A percentile compares a stretch with the other conserved stretches of the same genome.
These are phyloP conservation scores for Linnemannia hyalina DNA, from an alignment of 192 early-diverging fungal species.

Conservation along the genomic window DNA sequence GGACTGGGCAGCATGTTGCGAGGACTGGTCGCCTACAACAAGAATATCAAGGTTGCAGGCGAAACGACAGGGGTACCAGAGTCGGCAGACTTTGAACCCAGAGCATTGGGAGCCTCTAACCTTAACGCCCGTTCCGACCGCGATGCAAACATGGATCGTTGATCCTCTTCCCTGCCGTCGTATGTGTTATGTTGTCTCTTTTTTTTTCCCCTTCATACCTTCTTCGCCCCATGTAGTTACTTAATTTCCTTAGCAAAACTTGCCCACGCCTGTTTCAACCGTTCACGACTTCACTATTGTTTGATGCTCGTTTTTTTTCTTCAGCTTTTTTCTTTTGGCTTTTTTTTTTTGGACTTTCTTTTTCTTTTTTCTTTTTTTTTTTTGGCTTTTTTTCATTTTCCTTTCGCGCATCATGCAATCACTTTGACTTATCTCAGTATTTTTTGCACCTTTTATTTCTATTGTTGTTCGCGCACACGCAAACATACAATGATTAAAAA, in stretches of 20 bases:
- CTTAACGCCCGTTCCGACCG: not conserved
- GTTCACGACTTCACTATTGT: not conserved
- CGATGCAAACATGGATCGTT: not conserved
- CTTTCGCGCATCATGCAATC: too few relatives aligned
- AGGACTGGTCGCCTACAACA: conserved; percentile 50
- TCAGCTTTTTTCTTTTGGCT: not conserved
- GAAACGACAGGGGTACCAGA: conserved; percentile 12
- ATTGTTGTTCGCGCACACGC: not conserved
- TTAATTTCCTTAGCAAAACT: not conserved
- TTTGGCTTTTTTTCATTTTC: conserved; percentile 9
- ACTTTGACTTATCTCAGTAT: too few relatives aligned
- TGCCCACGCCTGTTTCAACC: not conserved
- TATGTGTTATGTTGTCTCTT: not conserved
- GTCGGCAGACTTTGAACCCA: not conserved
- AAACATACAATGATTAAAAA: not conserved
- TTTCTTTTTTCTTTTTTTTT: conserved; percentile 14
- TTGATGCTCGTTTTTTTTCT: not conserved
- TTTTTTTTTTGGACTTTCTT: not conserved
- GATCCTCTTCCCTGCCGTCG: not conserved
- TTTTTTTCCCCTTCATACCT: not conserved
- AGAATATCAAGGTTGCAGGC: conserved; percentile 49
- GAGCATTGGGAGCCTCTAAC: not conserved
- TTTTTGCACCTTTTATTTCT: not conserved
- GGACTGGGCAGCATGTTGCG: conserved; percentile 44
- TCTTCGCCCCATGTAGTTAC: not conserved